Base-by-base conservation (phyloP, 495 filamentous ascomycete species). In the Pyrenopolyporus hunteri region DNA sequence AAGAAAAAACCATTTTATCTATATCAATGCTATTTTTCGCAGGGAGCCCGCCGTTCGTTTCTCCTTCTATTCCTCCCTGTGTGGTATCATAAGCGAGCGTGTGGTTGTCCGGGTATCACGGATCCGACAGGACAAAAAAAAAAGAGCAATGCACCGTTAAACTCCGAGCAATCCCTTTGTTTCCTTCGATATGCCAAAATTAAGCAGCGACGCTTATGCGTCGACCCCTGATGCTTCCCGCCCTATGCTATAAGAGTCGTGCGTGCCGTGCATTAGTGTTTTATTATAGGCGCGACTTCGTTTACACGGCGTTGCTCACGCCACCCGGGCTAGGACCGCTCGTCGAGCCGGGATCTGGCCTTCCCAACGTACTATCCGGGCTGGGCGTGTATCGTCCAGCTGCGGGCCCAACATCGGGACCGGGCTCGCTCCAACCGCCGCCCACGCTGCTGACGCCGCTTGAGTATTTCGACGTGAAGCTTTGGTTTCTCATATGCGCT, bases 391-490 rank as follows among this genome's bases (percentile, higher is more conserved):
- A 73, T 7, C 73, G 44, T 17, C 43, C 43, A 22, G 72, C 70
- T 3, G 64, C 74, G 2, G 72, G 74, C 3, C 79, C 79, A 1
- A 83, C 74, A 59, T 83, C 80, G 4, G 81, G 80, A 3, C 79
- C 80, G 2, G 80, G 81, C 45, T 82, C 80, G 40, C 75, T 79
- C 80, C 80, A 84, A n/a, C n/a, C n/a, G 13, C 75, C 78, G 28
- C 66, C 73, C 51, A 78, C 52, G 20, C 32, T 63, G 43, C 74
- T 78, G 0, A 74, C 66, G 13, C 78, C 78, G 59, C 75, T 77
- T 46, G 73, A 75, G 65, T 83, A 83, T 43, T 78, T 79, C 22
- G 68, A 74, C 9, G 72, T 70, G 56, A 74, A 76, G 63, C 76
- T 79, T 28, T 73, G 73, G 16, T 31, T 45, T 7, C 74, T 60